Conservation (phyloP, 805 yeast genomes). For the Cyberlindnera saturnus region DNA sequence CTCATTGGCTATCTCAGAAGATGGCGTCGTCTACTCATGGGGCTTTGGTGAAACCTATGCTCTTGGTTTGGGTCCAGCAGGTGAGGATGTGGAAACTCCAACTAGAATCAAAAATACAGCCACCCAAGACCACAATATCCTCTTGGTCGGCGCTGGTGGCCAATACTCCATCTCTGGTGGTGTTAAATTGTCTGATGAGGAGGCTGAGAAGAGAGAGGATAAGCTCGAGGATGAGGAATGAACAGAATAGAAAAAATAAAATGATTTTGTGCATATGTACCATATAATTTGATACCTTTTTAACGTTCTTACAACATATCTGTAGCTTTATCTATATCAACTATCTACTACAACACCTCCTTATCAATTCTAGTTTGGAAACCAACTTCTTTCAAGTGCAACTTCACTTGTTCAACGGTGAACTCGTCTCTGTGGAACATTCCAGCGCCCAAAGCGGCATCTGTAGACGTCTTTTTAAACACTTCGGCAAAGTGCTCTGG, state of each 20-base stretch:
- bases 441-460: slow-evolving; percentile 98
- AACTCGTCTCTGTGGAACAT: slow-evolving; percentile 96
- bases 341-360: slow-evolving; percentile 3
- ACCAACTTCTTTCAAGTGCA: slow-evolving; percentile 50
- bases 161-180: slow-evolving; percentile 93
- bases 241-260: background rate
- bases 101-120: slow-evolving; percentile 93
- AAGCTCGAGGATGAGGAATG: slow-evolving; percentile 47
- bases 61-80: slow-evolving; percentile 83
- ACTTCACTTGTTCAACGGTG: slow-evolving; percentile 78
- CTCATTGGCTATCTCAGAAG: slow-evolving; percentile 75
- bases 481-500: slow-evolving; percentile 91
- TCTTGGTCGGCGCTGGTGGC: slow-evolving; percentile 87
- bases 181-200: slow-evolving; percentile 34
- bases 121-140: slow-evolving; percentile 69
- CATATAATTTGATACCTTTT: background rate
- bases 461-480: slow-evolving; percentile 72
- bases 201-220: slow-evolving; percentile 37
- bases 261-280: background rate
- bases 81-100: slow-evolving; percentile 84
- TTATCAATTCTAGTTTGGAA: slow-evolving; percentile 69
- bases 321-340: background rate
- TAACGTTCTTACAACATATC: background rate
- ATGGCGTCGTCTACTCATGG: slow-evolving; percentile 91
- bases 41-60: slow-evolving; percentile 98